Evolutionary conservation across 441 rosid species (phyloP), one percentile per base, ranked within the genome.

Genomic region (Erodium chrysanthum): DNA sequence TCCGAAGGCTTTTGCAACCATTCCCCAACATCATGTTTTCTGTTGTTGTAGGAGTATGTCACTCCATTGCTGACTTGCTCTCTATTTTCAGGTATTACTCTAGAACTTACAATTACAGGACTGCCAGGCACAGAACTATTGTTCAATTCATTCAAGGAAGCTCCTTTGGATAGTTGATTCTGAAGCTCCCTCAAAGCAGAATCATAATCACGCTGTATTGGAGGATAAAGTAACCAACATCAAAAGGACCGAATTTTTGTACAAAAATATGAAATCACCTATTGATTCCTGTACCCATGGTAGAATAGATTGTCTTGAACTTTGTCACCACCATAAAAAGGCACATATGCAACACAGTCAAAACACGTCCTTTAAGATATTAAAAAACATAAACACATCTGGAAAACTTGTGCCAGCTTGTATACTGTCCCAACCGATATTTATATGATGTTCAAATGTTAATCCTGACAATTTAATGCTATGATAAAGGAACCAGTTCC

Each of bases 131-230:
- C 60, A 54, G 60, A 58, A 58, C 14, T 58, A 31, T 2, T 74
- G 56, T 76, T 77, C 29, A 77, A 71, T 66, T 83, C 85, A 14
- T 83, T 77, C 76, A 87, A 74, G 69, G 85, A 71, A 64, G 83
- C 69, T 71, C 85, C 88, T 63, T 75, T 80, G n/a, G 74, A 68
- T 54, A 85, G 82, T 69, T 80, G 84, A 48, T 62, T 61, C 70
- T 84, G 88, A 31, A 88, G 80, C 78, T 87, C 90, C 76, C 74
- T 78, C 71, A 81, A 27, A 62, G 90, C 90, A 71, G 71, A 78
- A 52, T 82, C 84, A 77, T 79, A 78, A 82, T 85, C 85, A 70
- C 74, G 80, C 90, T 84, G 77, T 74, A 78, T 21, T 37, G 72
- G 52, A 62, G 54, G 44, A 22, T 59, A 29, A 66, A 65, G 31